Conservation (phyloP, 2,329 filamentous ascomycete species). For the Arthrobotrys musiformis region DNA sequence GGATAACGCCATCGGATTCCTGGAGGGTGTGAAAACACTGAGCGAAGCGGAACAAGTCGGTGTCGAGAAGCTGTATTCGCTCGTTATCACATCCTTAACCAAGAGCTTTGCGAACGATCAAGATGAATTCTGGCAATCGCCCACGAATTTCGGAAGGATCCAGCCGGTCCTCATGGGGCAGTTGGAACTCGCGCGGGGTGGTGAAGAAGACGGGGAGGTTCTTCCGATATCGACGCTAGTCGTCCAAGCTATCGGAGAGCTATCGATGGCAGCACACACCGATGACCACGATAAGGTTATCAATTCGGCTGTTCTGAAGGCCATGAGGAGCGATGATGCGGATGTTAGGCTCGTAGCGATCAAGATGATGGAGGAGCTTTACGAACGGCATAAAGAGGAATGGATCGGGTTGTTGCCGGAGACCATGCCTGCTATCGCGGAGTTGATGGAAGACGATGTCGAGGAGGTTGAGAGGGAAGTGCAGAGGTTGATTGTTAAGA, state of each 20-base stretch:
- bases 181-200: slow-evolving; percentile 65
- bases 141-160: slow-evolving; percentile 82
- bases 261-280: slow-evolving; percentile 82
- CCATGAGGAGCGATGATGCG: slow-evolving; percentile 77
- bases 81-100: slow-evolving; percentile 76
- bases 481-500: slow-evolving; percentile 86
- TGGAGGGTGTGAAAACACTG: slow-evolving; percentile 59
- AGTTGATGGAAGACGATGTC: slow-evolving; percentile 95
- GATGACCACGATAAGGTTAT: slow-evolving; percentile 91
- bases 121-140: slow-evolving; percentile 95
- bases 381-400: slow-evolving; percentile 85
- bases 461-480: slow-evolving; percentile 91
- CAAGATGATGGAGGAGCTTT: slow-evolving; percentile 81
- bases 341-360: slow-evolving; percentile 81
- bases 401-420: slow-evolving; percentile 92
- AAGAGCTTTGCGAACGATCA: slow-evolving; percentile 88
- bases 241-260: slow-evolving; percentile 58
- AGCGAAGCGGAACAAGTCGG: slow-evolving; percentile 62
- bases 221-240: slow-evolving; percentile 43
- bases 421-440: slow-evolving; percentile 95
- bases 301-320: slow-evolving; percentile 80
- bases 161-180: slow-evolving; percentile 76
- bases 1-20: slow-evolving; percentile 72
- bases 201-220: slow-evolving; percentile 65
- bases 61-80: slow-evolving; percentile 73